Conservation (phyloP, 345 rosid species). For the Moricandia arvensis region DNA sequence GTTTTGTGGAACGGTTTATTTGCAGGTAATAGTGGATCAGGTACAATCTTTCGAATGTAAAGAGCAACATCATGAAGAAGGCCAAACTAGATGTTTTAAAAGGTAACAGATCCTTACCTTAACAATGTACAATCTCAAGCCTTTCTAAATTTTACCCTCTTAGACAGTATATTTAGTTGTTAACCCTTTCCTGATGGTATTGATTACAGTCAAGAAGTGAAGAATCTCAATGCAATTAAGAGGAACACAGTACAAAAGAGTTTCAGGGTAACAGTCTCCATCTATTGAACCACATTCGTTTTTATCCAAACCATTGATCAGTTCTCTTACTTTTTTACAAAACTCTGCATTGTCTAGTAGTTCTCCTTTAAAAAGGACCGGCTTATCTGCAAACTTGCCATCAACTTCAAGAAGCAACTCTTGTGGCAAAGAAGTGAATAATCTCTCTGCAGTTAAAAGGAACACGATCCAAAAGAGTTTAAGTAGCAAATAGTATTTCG, state of each 20-base stretch:
- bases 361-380: constrained; percentile 27
- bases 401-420: constrained; percentile 27
- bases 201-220: constrained; percentile 69
- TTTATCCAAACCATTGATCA: not conserved
- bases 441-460: constrained; percentile 60
- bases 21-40: constrained; percentile 54
- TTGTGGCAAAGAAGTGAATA: constrained; percentile 57
- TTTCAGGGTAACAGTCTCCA: constrained; percentile 49
- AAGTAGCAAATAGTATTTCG: constrained; percentile 39
- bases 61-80: constrained; percentile 91
- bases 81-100: constrained; percentile 70
- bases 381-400: constrained; percentile 10
- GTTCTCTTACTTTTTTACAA: not conserved
- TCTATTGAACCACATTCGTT: not conserved
- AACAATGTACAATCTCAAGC: constrained; percentile 1
- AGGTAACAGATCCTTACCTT: constrained; percentile 44
- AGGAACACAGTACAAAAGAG: constrained; percentile 60
- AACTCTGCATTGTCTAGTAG: constrained; percentile 26
- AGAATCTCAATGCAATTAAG: constrained; percentile 71
- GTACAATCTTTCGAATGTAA: constrained; percentile 56
- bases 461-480: constrained; percentile 54
- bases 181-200: constrained; percentile 1
- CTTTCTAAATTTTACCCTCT: not conserved
- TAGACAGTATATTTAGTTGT: not conserved
- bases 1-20: constrained; percentile 1